Base-by-base conservation (phyloP, 2,329 filamentous ascomycete species). In the Emericellopsis atlantica region DNA sequence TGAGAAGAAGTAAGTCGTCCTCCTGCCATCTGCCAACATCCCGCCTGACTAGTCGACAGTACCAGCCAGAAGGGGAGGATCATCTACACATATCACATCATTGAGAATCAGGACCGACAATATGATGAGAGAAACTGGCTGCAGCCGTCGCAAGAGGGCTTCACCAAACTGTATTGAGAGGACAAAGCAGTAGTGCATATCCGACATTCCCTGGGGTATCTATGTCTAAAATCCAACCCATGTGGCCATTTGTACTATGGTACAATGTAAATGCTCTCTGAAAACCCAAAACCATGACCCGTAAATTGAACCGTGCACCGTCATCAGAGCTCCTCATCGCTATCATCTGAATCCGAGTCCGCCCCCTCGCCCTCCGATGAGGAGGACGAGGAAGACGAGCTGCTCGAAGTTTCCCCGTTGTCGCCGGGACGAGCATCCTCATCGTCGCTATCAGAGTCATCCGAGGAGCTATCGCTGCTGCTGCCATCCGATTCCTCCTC, bases 1-100 rank as follows among this genome's bases (percentile, higher is more conserved):
- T 57, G 88, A 95, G 74, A 85, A 75, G 70, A 98, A 98, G 41
- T 43, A 40, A 40, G 41, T 36, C 18, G 29, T 12, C 18, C 4
- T 23, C 12, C 32, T 10, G 3, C n/a, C 16, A 33, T 22, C 21
- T 34, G 29, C 14, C 9, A 4, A 29, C 26, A 16, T 15, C 10
- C 32, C 15, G n/a, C 6, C 23, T 37, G 16, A 37, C 23, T 24
- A 5, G 12, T 16, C 6, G 11, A n/a, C 12, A 43, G 41, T 58
- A 72, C 76, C 42, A 94, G 89, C 57, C 63, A 72, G 48, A 90
- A 86, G 68, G 88, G 89, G 18, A 72, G 90, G 49, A 93, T 92
- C 56, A 95, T 95, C 41, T 98, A 96, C 62, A 96, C 92, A 0
- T 98, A 96, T 59, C 92, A 98, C 66, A 76, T 94, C 43, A 96